These are phyloP conservation scores for Dendrocalamus latiflorus DNA, from an alignment of 202 grass and related monocot species.

Conservation along the genomic window DNA sequence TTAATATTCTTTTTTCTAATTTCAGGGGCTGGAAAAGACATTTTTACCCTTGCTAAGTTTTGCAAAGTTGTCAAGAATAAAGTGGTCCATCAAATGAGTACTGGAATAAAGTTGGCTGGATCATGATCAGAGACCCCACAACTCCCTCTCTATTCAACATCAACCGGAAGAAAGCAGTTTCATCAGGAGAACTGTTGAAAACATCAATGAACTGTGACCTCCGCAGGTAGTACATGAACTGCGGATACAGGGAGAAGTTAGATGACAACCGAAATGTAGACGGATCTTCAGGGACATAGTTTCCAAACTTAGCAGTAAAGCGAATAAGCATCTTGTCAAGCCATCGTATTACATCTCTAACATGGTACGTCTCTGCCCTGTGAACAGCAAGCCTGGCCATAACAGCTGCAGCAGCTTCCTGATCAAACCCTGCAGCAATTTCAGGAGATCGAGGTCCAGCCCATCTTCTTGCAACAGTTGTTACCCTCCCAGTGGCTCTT, in stretches of 20 bases:
- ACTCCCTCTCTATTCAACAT: constrained; percentile 97
- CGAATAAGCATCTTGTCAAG: constrained; percentile 99
- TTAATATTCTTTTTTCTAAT: no score
- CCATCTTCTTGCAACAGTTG: constrained; percentile 94
- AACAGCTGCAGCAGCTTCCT: constrained; percentile 87
- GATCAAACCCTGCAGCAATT: constrained; percentile 80
- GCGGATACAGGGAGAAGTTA: constrained; percentile 89
- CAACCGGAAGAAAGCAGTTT: constrained; percentile 91
- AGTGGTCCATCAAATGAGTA: constrained; percentile 98
- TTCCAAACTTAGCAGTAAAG: constrained; percentile 94
- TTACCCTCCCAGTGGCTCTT: constrained; percentile 83
- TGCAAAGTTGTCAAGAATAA: no score
- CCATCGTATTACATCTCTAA: constrained; percentile 90
- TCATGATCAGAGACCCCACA: constrained; percentile 90
- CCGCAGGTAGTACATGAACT: constrained; percentile 92
- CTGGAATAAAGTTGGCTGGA: constrained; percentile 93
- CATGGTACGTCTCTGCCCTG: constrained; percentile 79
- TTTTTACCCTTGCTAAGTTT: no score
- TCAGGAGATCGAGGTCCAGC: constrained; percentile 64
- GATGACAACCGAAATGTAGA: constrained; percentile 85
- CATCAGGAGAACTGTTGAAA: constrained; percentile 89
- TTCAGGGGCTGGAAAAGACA: no score
- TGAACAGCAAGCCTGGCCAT: constrained; percentile 89
- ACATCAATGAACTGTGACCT: constrained; percentile 99
- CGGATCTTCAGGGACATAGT: constrained; percentile 91